Conservation (phyloP, 2,329 filamentous ascomycete species). For the Hypoxylon sp. region DNA sequence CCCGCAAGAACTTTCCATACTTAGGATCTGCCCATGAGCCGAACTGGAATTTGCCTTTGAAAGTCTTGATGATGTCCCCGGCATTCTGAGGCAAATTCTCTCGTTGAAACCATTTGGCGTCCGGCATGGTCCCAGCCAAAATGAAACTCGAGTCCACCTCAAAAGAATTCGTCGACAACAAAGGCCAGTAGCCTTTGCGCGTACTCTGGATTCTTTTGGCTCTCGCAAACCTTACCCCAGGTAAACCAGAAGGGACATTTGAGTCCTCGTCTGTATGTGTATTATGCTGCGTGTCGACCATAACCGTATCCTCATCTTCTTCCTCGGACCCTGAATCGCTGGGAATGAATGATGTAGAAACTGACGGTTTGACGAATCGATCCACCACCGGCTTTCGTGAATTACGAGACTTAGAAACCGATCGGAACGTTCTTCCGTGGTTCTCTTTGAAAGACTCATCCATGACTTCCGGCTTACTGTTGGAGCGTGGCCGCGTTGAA, state of each 20-base stretch:
- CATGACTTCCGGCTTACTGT: neutral
- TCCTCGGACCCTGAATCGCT: slow-evolving; percentile 40
- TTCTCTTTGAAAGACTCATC: slow-evolving; percentile 9
- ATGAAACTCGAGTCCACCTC: slow-evolving; percentile 35
- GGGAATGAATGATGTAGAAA: slow-evolving; percentile 38
- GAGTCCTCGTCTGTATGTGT: slow-evolving; percentile 27
- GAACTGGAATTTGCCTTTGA: slow-evolving; percentile 35
- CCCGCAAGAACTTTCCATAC: slow-evolving; percentile 50
- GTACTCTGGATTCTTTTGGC: slow-evolving; percentile 24
- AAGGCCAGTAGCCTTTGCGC: slow-evolving; percentile 36
- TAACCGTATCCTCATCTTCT: slow-evolving; percentile 34
- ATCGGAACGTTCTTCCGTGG: neutral
- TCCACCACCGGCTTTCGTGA: slow-evolving; percentile 4
- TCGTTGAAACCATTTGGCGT: slow-evolving; percentile 38
- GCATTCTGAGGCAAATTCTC: slow-evolving; percentile 48
- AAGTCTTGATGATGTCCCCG: slow-evolving; percentile 46
- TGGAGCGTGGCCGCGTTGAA: slow-evolving; percentile 15
- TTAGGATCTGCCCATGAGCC: slow-evolving; percentile 43
- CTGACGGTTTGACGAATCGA: slow-evolving; percentile 35
- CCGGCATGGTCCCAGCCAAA: slow-evolving; percentile 34
- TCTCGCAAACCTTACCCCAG: slow-evolving; percentile 15
- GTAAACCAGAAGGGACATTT: slow-evolving; percentile 6
- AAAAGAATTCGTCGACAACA: slow-evolving; percentile 33
- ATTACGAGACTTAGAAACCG: slow-evolving; percentile 1
- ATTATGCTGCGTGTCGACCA: slow-evolving; percentile 19